Evolutionary conservation across 1,284 basidiomycete species (phyloP), one percentile per base, ranked within the genome.

Genomic region (Cystobasidium sp.): DNA sequence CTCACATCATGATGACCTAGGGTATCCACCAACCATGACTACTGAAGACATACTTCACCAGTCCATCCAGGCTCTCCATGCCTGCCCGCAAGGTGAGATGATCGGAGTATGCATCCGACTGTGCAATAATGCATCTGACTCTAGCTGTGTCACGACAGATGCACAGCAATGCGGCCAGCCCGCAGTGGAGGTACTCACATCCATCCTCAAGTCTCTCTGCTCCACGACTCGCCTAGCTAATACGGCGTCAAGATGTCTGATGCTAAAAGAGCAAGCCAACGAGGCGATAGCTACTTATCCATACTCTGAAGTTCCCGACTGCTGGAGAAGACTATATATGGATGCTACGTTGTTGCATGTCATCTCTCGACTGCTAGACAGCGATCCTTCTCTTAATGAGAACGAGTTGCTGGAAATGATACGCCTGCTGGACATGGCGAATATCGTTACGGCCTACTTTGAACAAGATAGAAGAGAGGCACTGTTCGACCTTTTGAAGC

Each of bases 391-490:
- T 14, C 18, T 59, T 22, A 5, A 56, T 18, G 64, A 73, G 37
- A 39, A 5, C 3, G 24, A 9, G 20, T 47, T 62, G 20, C 63
- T 68, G 31, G 73, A 77, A 1, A 68, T 75, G 4, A 85, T 96
- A 47, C 83, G 84, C 6, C 83, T 85, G 14, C 83, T 97, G 41
- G 95, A 98, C 80, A 85, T 85, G 78, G 89, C 90, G 0, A 89
- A 96, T 77, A 89, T 97, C 77, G 86, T 96, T 56, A 90, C 93
- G 8, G 94, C 94, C 0, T 88, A 89, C 0, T 85, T 89, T 31
- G 92, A 91, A 7, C 80, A 85, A 39, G 84, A 84, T 6, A 84
- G 91, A 61, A 81, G 88, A 46, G 87, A 90, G 44, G 80, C 89
- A 59, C 85, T 92, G 10, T 84, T 88, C 49, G 83, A 84, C 20